Conservation (phyloP, 768 basidiomycete species). For the Boletus sp. region DNA sequence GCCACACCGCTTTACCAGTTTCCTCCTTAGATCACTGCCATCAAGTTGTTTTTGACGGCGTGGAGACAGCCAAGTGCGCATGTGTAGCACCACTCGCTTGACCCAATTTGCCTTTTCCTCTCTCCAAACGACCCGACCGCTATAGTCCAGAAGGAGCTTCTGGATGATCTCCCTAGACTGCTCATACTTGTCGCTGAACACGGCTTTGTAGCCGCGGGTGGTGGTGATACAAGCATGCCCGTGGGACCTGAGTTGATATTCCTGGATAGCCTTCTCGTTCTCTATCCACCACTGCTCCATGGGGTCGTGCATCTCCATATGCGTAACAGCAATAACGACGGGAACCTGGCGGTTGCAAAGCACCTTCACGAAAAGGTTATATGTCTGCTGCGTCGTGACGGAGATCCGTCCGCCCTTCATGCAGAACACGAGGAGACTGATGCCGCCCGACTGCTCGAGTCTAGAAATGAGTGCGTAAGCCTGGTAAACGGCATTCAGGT, state of each 20-base stretch:
- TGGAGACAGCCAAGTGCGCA: conserved; percentile 23
- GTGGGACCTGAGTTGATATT: conserved; percentile 32
- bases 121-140: conserved; percentile 17
- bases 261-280: conserved; percentile 33
- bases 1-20: conserved; percentile 22
- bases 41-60: conserved; percentile 11
- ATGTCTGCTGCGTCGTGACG: conserved; percentile 25
- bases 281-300: conserved; percentile 41
- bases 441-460: conserved; percentile 25
- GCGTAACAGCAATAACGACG: conserved; percentile 33
- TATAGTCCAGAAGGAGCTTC: conserved; percentile 16
- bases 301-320: conserved; percentile 30
- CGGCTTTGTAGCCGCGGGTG: conserved; percentile 19
- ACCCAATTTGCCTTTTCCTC: conserved; percentile 27
- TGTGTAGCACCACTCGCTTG: conserved; percentile 23
- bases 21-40: conserved; percentile 16
- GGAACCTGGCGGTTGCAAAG: conserved; percentile 35
- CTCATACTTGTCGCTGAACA: conserved; percentile 31
- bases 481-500: conserved; percentile 25
- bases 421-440: conserved; percentile 30
- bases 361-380: conserved; percentile 36
- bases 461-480: conserved; percentile 34
- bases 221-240: conserved; percentile 42
- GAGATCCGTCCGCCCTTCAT: conserved; percentile 29
- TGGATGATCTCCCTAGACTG: conserved; percentile 28